Evolutionary conservation across 208 protist species (phyloP), one percentile per base, ranked within the genome.

Genomic region (Leishmania martiniquensis): DNA sequence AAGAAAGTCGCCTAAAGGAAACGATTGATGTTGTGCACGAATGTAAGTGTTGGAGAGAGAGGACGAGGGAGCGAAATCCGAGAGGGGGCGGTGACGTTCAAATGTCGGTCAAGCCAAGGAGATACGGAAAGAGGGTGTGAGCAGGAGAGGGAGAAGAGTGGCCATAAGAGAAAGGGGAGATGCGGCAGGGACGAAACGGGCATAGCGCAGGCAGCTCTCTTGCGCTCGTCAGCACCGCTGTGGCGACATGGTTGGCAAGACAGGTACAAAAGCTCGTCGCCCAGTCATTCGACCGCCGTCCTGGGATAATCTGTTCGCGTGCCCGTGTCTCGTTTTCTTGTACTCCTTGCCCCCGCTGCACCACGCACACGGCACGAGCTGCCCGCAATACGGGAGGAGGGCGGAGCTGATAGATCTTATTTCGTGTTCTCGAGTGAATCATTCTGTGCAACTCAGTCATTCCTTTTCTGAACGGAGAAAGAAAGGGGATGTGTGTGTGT

Each of bases 1-100:
- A 73, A 22, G 52, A 71, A 80, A 34, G 29, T 25, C 72, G 71
- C 65, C 34, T 57, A 68, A 71, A 73, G 20, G 22, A 57, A 29
- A 6, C 22, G 52, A 22, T 20, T 7, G 15, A 10, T 7, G 32
- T 42, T 57, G 22, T 2, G 29, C 52, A 29, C 22, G 52, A 57
- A 25, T 5, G 13, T 0, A 29, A 42, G 59, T 4, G 59, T 6
- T 39, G 34, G 12, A 42, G 29, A 42, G 29, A 42, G 59, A 42
- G 32, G 17, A 65, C 12, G 32, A 37, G 59, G 15, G 59, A 4
- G 52, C 52, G 22, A 57, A 25, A 57, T 57, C 52, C 22, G 29
- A 65, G 32, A 42, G 32, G 6, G 10, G 6, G 10, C 12, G 32
- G 52, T 57, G 22, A 57, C 0, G 13, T 25, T 15, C 59, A 65